Conservation (phyloP, 768 basidiomycete genomes). For the Vishniacozyma victoriae region DNA sequence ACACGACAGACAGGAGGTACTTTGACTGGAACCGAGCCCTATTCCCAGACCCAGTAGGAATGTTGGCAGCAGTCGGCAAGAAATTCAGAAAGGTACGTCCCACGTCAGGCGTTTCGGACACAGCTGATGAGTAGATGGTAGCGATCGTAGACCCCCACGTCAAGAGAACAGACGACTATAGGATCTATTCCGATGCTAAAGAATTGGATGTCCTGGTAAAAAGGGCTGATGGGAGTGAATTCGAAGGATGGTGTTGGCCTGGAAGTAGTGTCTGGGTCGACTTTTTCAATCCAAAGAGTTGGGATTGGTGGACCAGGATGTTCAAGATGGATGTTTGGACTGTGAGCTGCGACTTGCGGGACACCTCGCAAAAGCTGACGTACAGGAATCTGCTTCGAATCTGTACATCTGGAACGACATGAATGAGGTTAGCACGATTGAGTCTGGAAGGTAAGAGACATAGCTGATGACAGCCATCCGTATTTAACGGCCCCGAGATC, state of each 20-base stretch:
- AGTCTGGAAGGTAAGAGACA: background rate
- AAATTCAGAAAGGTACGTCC: slow-evolving; percentile 69
- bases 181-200: slow-evolving; percentile 76
- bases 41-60: slow-evolving; percentile 90
- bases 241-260: slow-evolving; percentile 98
- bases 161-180: slow-evolving; percentile 72
- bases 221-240: slow-evolving; percentile 64
- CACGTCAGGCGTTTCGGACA: background rate
- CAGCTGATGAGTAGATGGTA: slow-evolving; percentile 67
- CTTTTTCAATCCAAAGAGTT: slow-evolving; percentile 83
- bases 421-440: slow-evolving; percentile 99
- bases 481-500: slow-evolving; percentile 99
- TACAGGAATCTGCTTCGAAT: slow-evolving; percentile 60
- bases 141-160: slow-evolving; percentile 95
- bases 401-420: slow-evolving; percentile 99
- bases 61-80: slow-evolving; percentile 83
- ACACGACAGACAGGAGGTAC: slow-evolving; percentile 88
- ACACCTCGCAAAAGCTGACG: background rate
- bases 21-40: slow-evolving; percentile 90
- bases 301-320: slow-evolving; percentile 83
- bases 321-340: slow-evolving; percentile 60
- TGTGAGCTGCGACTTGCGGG: slow-evolving; percentile 36
- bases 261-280: slow-evolving; percentile 96
- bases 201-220: slow-evolving; percentile 80
- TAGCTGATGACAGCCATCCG: slow-evolving; percentile 60